Evolutionary conservation across 768 basidiomycete genomes (phyloP), one percentile per base, ranked within the genome.

Genomic region (Rhizopogon rudus): DNA sequence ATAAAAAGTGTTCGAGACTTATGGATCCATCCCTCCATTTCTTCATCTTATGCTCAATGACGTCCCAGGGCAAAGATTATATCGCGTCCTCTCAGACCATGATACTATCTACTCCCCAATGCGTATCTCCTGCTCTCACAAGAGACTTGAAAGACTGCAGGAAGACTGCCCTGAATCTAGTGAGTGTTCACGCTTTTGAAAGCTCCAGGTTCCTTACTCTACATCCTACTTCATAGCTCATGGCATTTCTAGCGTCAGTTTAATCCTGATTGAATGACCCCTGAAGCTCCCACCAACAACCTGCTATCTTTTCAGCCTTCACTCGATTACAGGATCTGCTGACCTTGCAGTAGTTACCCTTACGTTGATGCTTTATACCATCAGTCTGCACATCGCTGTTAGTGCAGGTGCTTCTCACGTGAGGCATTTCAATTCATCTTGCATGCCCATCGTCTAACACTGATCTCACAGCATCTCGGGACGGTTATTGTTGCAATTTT

Each of bases 361-460:
- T 20, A 59, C 59, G 13, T 63, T 71, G 29, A 43, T 69, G 28
- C 48, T 69, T 5, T 67, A 71, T 33, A 69, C 68, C 1, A 61
- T 71, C 43, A 69, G 61, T 37, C 61, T 69, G 55, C 61, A 71
- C 35, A 51, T 64, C 45, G 57, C 52, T 20, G 42, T 59, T 46
- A 59, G 60, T 20, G 45, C 33, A n/a, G 53, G 51, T 8, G 58
- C 62, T 33, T 56, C 68, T 33, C 60, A 31, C 13, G 69, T 64
- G 57, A 16, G 44, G 35, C 49, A 42, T 7, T 42, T 45, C 20
- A 22, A 14, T 13, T 35, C 46, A 16, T 16, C 7, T 3, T 22
- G 1, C 14, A 3, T 2, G 8, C 29, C 17, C 31, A 35, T 17
- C 17, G 14, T 20, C 31, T 48, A 22, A 48, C 20, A 22, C 14